Evolutionary conservation across 352 stramenopile species (phyloP).

Genomic region (Phytophthora cajani): DNA sequence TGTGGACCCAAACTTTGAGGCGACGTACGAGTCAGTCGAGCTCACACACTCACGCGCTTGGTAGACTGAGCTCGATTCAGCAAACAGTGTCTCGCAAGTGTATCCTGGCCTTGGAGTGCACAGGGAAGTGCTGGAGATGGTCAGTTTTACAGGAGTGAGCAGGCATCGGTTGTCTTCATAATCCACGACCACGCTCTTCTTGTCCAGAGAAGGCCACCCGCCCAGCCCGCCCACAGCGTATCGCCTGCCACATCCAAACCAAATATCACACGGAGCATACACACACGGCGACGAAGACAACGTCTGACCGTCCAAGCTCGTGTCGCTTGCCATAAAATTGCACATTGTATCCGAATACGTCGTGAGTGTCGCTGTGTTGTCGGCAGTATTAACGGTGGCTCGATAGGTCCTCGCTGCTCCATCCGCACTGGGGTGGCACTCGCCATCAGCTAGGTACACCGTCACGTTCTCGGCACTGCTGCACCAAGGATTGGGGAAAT

Average conservation of each 20-base stretch:
- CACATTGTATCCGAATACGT: slow-evolving; percentile 9
- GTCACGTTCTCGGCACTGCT: slow-evolving; percentile 1
- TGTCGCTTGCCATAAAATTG: not conserved
- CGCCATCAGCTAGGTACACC: slow-evolving; percentile 10
- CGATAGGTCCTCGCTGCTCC: not conserved
- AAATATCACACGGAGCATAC: not conserved
- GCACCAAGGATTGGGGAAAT: slow-evolving; percentile 6
- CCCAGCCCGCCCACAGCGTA: slow-evolving; percentile 17
- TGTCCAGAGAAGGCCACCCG: not conserved
- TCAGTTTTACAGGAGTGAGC: not conserved
- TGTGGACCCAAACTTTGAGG: not conserved
- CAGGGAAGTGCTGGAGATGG: not conserved
- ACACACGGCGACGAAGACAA: slow-evolving; percentile 11
- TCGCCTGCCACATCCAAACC: not conserved
- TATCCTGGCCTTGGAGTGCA: slow-evolving; percentile 1
- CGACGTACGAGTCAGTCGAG: not conserved
- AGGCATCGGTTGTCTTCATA: slow-evolving; percentile 1
- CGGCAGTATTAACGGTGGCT: not conserved
- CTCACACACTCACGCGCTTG: not conserved
- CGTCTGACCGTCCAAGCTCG: slow-evolving; percentile 2
- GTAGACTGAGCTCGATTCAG: not conserved
- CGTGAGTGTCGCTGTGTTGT: slow-evolving; percentile 11
- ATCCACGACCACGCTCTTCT: slow-evolving; percentile 15
- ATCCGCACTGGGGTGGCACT: slow-evolving; percentile 6
- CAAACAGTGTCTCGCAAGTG: not conserved